Evolutionary conservation across 805 yeast species (phyloP), one percentile per base, ranked within the genome.

Genomic region (Zygotorulaspora florentina): DNA sequence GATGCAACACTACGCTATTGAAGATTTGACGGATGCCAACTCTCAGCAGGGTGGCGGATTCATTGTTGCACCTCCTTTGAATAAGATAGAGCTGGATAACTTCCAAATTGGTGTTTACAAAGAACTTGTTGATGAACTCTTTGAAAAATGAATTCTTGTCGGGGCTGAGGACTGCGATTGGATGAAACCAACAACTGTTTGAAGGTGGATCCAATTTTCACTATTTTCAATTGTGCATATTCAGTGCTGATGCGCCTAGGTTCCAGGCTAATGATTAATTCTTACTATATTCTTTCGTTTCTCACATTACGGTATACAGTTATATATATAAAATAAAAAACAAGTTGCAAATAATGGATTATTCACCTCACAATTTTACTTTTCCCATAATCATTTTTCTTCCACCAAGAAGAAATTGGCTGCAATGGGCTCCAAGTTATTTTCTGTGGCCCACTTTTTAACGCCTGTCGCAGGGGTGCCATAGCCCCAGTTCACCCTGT

Each of bases 371-470:
- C n/a, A n/a, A n/a, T 20, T 20, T 20, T 20, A 20, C 25, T 20
- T 20, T 20, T 20, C 25, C 17, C 11, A 16, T 12, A 18, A 8
- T 43, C 50, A 51, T 31, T 60, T 58, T 42, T 78, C 72, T 69
- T 86, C 85, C n/a, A 96, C 93, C 58, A 74, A 78, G 71, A 87
- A 90, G 70, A 84, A 90, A 72, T 90, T 89, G 48, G 80, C 80
- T 11, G 87, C 89, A 48, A 83, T 74, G 42, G 88, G 80, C 52
- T 75, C 74, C 55, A 83, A 69, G n/a, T 77, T 77, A 59, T 82
- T 63, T 64, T 79, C 77, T 29, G 68, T 61, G 44, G 87, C 80
- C 85, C 87, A 90, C 56, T 83, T 85, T 48, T 78, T 73, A 12
- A 79, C 87, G 13, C 96, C 96, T 7, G 77, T 73, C 9, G 86